Percentiles rank a stretch among this genome's conserved stretches.
phyloP scores from a whole-genome alignment of 129 eudicot species.

The Flaveria linearis region DNA sequence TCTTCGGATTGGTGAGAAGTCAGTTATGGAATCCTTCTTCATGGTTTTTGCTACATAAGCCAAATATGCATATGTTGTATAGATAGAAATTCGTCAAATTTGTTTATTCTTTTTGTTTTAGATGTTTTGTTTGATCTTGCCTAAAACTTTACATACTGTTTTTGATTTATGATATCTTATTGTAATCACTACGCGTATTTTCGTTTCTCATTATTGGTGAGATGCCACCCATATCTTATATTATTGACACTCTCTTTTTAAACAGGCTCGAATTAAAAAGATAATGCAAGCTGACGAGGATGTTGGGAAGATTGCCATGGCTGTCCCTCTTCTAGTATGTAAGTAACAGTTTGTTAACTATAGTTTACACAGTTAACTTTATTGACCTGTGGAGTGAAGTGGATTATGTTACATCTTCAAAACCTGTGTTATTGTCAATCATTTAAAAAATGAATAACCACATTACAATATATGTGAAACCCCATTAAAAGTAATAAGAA shows the following conservation, averaged over 20 bases:
- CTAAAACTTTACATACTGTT: background rate
- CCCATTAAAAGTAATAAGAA: background rate
- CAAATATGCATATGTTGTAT: background rate
- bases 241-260: background rate
- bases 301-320: conserved; percentile 97
- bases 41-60: background rate
- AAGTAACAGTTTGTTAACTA: conserved; percentile 28
- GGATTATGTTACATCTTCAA: background rate
- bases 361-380: background rate
- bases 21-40: background rate
- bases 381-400: background rate
- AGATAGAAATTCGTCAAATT: background rate
- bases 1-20: background rate
- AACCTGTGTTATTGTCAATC: background rate
- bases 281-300: conserved; percentile 99
- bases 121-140: background rate
- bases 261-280: conserved; percentile 85
- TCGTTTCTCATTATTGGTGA: background rate
- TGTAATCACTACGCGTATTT: background rate
- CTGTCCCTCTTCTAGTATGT: conserved; percentile 95
- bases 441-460: background rate
- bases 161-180: background rate
- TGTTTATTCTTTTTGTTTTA: background rate
- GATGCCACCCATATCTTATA: background rate
- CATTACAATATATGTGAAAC: background rate